phyloP scores from a whole-genome alignment of 257 asterid genomes.

The Lycium barbarum region DNA sequence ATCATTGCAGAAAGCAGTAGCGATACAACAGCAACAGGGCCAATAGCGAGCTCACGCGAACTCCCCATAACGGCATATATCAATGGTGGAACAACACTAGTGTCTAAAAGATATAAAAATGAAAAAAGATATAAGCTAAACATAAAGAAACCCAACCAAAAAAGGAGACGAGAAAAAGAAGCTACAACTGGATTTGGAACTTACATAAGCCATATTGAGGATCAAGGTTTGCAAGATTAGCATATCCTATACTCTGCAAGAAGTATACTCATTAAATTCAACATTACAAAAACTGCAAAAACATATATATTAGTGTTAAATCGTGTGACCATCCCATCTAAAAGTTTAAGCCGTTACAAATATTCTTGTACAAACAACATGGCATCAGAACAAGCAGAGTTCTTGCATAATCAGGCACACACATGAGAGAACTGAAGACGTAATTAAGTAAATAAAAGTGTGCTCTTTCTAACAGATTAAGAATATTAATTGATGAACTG shows the following conservation, averaged over 20 bases:
- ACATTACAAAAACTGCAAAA: background rate
- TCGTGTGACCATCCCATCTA: background rate
- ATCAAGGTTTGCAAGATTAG: slow-evolving; percentile 78
- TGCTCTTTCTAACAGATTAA: background rate
- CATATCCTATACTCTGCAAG: slow-evolving; percentile 80
- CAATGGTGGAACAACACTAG: slow-evolving; percentile 51
- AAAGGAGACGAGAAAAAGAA: background rate
- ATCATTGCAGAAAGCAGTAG: slow-evolving; percentile 40
- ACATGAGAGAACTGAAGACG: background rate
- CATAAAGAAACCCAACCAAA: background rate
- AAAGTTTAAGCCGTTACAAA: background rate
- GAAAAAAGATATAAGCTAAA: slow-evolving; percentile 4
- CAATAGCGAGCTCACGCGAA: slow-evolving; percentile 50
- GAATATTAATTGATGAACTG: background rate
- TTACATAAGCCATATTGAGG: slow-evolving; percentile 85
- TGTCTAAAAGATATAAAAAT: slow-evolving; percentile 31
- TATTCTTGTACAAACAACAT: background rate
- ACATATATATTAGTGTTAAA: background rate
- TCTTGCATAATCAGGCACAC: background rate
- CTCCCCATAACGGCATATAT: slow-evolving; percentile 52
- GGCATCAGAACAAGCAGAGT: background rate
- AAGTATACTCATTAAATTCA: background rate
- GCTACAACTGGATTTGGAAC: slow-evolving; percentile 10
- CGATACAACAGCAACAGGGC: slow-evolving; percentile 47
- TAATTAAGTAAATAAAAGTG: background rate